Evolutionary conservation across 306 rosid genomes (phyloP).

Genomic region (Crataegus laevigata): DNA sequence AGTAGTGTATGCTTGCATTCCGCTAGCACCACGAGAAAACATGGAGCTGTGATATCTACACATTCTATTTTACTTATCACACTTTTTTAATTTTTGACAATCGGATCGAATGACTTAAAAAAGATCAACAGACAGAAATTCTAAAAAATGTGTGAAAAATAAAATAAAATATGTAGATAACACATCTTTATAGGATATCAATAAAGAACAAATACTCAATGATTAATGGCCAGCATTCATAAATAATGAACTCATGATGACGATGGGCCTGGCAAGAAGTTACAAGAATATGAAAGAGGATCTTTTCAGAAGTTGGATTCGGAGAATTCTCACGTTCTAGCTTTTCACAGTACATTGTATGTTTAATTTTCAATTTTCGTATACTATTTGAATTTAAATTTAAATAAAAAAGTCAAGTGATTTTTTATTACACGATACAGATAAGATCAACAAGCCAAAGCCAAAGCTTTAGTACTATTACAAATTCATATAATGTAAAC

Average conservation of each 20-base stretch:
- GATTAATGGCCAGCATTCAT: not conserved
- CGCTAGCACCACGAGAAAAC: not conserved
- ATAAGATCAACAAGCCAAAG: not conserved
- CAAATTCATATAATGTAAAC: not conserved
- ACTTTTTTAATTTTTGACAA: too few relatives aligned
- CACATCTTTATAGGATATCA: not conserved
- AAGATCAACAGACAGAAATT: too few relatives aligned
- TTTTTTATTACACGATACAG: too few relatives aligned
- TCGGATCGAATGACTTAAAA: too few relatives aligned
- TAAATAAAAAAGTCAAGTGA: too few relatives aligned
- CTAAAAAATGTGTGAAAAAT: too few relatives aligned
- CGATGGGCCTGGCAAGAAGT: not conserved
- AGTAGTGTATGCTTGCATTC: too few relatives aligned
- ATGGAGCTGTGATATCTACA: not conserved
- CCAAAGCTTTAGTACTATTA: not conserved
- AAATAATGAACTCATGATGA: not conserved
- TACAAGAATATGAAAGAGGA: too few relatives aligned
- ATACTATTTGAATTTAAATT: too few relatives aligned
- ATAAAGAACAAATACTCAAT: not conserved
- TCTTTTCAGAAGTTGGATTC: too few relatives aligned
- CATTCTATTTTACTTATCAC: too few relatives aligned
- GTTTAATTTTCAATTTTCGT: fast-evolving
- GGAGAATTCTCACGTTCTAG: fast-evolving
- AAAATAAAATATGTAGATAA: too few relatives aligned
- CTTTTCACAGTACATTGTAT: fast-evolving